Percentiles rank a stretch among this genome's conserved stretches.
Conservation (phyloP, 2,329 filamentous ascomycete species). For the Chaetomium strumarium region DNA sequence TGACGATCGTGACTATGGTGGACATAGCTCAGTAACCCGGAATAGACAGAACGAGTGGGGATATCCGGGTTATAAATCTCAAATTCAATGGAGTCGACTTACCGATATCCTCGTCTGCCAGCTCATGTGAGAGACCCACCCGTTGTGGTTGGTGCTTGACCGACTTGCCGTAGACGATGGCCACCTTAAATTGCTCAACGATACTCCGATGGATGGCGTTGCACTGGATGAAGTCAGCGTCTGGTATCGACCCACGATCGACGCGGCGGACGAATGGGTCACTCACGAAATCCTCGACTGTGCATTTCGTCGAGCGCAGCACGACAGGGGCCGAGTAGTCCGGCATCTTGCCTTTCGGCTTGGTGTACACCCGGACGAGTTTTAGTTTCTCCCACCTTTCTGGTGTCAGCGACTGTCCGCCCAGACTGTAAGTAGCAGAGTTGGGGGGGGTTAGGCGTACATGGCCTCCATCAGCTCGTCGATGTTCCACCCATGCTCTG, state of each 20-base stretch:
- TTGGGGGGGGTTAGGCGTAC: conserved; percentile 38
- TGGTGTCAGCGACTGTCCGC: background rate
- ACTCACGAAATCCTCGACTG: conserved; percentile 94
- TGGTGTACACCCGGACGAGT: conserved; percentile 90
- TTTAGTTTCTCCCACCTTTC: conserved; percentile 84
- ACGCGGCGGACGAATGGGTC: background rate
- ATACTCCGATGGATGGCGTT: conserved; percentile 96
- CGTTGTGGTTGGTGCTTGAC: conserved; percentile 98
- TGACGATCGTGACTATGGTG: conserved; percentile 58
- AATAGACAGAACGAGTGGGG: background rate
- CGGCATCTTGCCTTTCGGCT: conserved; percentile 90
- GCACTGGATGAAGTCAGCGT: conserved; percentile 55
- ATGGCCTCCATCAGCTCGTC: conserved; percentile 95
- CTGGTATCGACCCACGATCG: background rate
- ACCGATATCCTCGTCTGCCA: conserved; percentile 97
- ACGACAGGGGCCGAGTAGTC: conserved; percentile 93
- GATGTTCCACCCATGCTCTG: conserved; percentile 95
- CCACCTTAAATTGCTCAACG: conserved; percentile 89
- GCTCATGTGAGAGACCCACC: conserved; percentile 83
- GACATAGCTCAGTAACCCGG: background rate
- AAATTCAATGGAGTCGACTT: conserved; percentile 35
- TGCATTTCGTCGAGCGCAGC: conserved; percentile 72
- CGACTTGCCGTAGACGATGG: conserved; percentile 94
- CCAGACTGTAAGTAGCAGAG: background rate
- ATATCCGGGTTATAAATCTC: background rate